Evolutionary conservation across 2,329 filamentous ascomycete genomes (phyloP), one percentile per base, ranked within the genome.

Genomic region (Botrytis pseudocinerea): DNA sequence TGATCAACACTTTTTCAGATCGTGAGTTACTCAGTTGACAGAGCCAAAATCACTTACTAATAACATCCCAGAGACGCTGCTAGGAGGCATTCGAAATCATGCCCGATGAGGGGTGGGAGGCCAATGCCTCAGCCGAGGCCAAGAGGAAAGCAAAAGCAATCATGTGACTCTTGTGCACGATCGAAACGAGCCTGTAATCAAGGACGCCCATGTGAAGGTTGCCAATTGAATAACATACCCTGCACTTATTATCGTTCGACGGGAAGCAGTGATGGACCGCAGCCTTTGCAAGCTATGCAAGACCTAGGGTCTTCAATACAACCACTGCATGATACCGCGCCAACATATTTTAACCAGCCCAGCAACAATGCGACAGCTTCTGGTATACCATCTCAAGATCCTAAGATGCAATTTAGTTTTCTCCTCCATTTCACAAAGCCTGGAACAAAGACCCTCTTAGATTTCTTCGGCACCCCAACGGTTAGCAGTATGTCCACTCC

Each of bases 351-450:
- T 28, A 22, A 22, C 40, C 46, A 28, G 25, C 7, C 46, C 8
- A 25, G 48, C 38, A 69, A 42, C n/a, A 32, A 25, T 32, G 38
- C 64, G 25, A 40, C 48, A 22, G 35, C 48, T 57, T 20, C 35
- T 32, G 51, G 51, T n/a, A 57, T 57, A 28, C 38, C 65, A 57
- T 12, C 48, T 32, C 48, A 69, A 44, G 65, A 69, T 40, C 48
- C 48, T 10, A 40, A 51, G n/a, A 51, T 69, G 63, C 51, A 46
- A 12, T 66, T 72, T 16, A 14, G 69, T 25, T 72, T 72, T 60
- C 63, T 81, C 54, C 77, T 83, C 6, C 81, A 80, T 46, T 83
- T 80, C 57, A 75, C 84, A 18, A 61, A 40, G 35, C 64, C 70
- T 4, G 70, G 63, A 25, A 42, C 12, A 40, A 48, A 46, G 7